Conservation (phyloP, 2,329 filamentous ascomycete species). For the Hypoxylon sp. region DNA sequence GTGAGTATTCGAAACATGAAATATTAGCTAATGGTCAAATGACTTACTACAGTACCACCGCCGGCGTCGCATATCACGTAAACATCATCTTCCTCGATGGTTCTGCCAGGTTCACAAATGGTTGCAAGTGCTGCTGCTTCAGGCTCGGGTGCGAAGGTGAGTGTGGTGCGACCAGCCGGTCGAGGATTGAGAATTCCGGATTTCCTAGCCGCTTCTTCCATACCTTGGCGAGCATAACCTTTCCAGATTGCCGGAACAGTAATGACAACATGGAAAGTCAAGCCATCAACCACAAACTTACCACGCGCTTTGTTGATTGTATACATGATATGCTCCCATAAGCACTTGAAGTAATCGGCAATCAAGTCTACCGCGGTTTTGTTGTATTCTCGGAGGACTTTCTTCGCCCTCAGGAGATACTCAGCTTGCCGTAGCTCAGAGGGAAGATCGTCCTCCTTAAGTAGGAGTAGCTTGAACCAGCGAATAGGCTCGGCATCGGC, state of each 20-base stretch:
- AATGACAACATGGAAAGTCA: slow-evolving; percentile 37
- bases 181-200: slow-evolving; percentile 57
- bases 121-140: slow-evolving; percentile 63
- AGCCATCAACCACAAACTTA: slow-evolving; percentile 10
- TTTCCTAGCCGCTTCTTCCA: slow-evolving; percentile 55
- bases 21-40: neutral
- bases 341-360: slow-evolving; percentile 31
- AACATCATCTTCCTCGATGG: slow-evolving; percentile 47
- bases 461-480: slow-evolving; percentile 62
- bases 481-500: slow-evolving; percentile 44
- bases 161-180: slow-evolving; percentile 48
- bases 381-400: neutral
- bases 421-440: slow-evolving; percentile 41
- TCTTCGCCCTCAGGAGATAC: slow-evolving; percentile 38
- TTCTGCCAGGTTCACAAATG: slow-evolving; percentile 51
- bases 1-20: neutral
- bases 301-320: slow-evolving; percentile 25
- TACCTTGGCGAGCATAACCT: slow-evolving; percentile 48
- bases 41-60: slow-evolving; percentile 43
- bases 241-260: slow-evolving; percentile 43
- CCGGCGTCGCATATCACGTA: slow-evolving; percentile 54
- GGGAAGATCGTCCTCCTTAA: slow-evolving; percentile 53
- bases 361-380: slow-evolving; percentile 42
- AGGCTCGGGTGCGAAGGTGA: slow-evolving; percentile 60
- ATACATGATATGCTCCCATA: slow-evolving; percentile 36